These are phyloP conservation scores for Teunomyces aglyptinius DNA, from an alignment of 805 yeast genomes.

Conservation along the genomic window DNA sequence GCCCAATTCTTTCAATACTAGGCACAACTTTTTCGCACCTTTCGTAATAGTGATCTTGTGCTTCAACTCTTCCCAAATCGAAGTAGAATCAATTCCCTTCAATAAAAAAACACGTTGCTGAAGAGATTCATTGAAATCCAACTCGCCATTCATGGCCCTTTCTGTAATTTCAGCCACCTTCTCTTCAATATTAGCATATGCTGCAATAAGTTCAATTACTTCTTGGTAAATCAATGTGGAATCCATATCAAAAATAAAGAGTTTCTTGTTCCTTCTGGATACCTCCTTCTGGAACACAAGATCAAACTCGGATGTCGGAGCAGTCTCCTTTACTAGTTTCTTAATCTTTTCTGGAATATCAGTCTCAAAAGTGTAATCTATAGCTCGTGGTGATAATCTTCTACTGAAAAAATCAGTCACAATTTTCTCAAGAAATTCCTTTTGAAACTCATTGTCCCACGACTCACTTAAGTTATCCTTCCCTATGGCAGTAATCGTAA, in stretches of 20 bases:
- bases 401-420: background rate
- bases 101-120: conserved; percentile 72
- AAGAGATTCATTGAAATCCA: conserved; percentile 84
- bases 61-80: conserved; percentile 78
- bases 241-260: conserved; percentile 96
- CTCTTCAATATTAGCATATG: conserved; percentile 85
- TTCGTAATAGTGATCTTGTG: conserved; percentile 70
- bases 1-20: conserved; percentile 58
- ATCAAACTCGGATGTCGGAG: conserved; percentile 19
- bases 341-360: conserved; percentile 9
- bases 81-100: conserved; percentile 71
- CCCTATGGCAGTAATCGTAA: background rate
- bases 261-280: conserved; percentile 39
- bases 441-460: background rate
- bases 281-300: conserved; percentile 28
- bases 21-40: conserved; percentile 76
- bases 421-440: background rate
- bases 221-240: conserved; percentile 95
- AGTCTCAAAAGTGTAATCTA: conserved; percentile 17
- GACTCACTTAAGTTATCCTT: background rate
- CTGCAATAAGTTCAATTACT: conserved; percentile 93
- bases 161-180: conserved; percentile 87
- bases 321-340: conserved; percentile 5
- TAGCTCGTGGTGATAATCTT: conserved; percentile 20
- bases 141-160: conserved; percentile 94